phyloP scores from a whole-genome alignment of 306 rosid genomes.

The Vachellia collinsii region DNA sequence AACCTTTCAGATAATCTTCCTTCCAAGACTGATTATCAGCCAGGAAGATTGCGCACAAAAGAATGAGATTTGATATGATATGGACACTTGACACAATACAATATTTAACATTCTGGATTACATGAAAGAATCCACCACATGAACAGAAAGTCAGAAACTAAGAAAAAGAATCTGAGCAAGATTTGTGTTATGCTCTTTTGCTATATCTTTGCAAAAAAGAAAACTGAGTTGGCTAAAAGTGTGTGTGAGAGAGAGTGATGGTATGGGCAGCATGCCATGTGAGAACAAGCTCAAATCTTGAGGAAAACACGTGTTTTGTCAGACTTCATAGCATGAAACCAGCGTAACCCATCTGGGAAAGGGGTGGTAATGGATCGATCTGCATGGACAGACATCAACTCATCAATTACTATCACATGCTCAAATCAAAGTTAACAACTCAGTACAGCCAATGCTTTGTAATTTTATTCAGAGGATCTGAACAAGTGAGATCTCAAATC shows the following conservation, averaged over 20 bases:
- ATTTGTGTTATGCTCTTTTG: not conserved
- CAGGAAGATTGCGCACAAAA: no score
- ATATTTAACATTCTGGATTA: not conserved
- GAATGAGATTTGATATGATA: no score
- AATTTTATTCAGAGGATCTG: not conserved
- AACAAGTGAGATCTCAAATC: constrained; percentile 9
- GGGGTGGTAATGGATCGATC: not conserved
- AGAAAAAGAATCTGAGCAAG: not conserved
- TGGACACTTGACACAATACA: not conserved
- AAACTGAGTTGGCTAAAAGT: not conserved
- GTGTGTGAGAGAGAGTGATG: not conserved
- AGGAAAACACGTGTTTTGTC: constrained; percentile 2
- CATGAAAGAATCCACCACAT: not conserved
- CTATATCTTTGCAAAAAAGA: not conserved
- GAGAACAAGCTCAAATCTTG: not conserved
- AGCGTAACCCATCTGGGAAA: not conserved
- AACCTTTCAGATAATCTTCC: no score
- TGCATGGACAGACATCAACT: not conserved
- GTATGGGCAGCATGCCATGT: constrained; percentile 21
- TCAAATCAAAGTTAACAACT: constrained; percentile 14
- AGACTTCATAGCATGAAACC: not conserved
- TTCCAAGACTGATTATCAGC: no score
- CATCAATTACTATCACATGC: constrained; percentile 12
- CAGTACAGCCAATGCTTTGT: not conserved
- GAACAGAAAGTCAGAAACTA: constrained; percentile 4